Evolutionary conservation across 2,329 filamentous ascomycete species (phyloP).

Genomic region (Epichloe bromicola): DNA sequence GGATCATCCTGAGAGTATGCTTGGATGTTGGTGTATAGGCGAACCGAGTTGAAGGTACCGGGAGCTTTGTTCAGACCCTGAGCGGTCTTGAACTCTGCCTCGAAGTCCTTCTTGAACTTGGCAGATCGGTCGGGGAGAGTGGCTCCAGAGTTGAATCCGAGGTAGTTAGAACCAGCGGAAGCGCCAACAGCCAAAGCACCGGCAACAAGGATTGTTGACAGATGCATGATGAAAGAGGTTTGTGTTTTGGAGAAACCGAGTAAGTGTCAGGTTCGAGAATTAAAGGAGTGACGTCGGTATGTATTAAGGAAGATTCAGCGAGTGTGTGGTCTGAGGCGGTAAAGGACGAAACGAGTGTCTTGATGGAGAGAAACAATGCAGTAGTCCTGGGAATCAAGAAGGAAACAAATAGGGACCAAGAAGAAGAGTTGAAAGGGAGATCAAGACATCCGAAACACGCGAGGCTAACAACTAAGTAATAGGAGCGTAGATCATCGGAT

Average conservation of each 20-base stretch:
- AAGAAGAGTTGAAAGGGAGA: not conserved
- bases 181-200: slow-evolving; percentile 26
- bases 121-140: slow-evolving; percentile 32
- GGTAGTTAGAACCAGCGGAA: slow-evolving; percentile 32
- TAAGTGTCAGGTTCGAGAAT: too few relatives aligned
- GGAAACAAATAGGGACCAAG: not conserved
- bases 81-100: slow-evolving; percentile 30
- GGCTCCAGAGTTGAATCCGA: slow-evolving; percentile 40
- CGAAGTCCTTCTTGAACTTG: slow-evolving; percentile 39
- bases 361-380: not conserved
- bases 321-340: not conserved
- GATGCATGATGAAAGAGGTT: slow-evolving; percentile 22
- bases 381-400: not conserved
- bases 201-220: slow-evolving; percentile 24
- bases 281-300: too few relatives aligned
- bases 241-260: too few relatives aligned
- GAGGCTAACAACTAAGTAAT: not conserved
- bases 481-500: not conserved
- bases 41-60: slow-evolving; percentile 43
- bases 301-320: not conserved
- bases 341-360: not conserved
- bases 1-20: slow-evolving; percentile 59
- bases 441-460: not conserved
- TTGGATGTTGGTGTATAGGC: slow-evolving; percentile 57
- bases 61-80: slow-evolving; percentile 26